These are phyloP conservation scores for Pichia sp. DNA, from an alignment of 1,139 yeast species.

Conservation along the genomic window DNA sequence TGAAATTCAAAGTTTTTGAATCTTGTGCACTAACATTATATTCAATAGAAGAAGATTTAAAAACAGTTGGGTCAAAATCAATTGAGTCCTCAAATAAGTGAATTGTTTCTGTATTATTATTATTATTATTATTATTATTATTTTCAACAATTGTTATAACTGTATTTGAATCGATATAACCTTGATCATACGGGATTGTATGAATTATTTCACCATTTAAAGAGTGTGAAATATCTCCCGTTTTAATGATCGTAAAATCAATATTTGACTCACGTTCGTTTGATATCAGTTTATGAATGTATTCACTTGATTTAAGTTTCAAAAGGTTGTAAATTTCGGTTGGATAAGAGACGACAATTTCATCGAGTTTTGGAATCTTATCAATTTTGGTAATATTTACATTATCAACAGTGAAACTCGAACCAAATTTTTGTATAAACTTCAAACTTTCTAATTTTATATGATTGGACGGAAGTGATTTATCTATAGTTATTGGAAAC, in stretches of 20 bases:
- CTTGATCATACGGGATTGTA: slow-evolving; percentile 73
- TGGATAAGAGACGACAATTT: slow-evolving; percentile 37
- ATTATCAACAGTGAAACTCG: slow-evolving; percentile 25
- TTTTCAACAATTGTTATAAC: slow-evolving; percentile 46
- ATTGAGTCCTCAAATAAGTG: background rate
- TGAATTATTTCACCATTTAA: slow-evolving; percentile 48
- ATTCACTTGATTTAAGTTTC: slow-evolving; percentile 31
- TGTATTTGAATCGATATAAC: slow-evolving; percentile 40
- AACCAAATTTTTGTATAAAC: slow-evolving; percentile 31
- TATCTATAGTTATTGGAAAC: slow-evolving; percentile 34
- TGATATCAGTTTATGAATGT: slow-evolving; percentile 27
- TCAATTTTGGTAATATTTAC: slow-evolving; percentile 18
- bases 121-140: background rate
- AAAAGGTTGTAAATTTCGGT: slow-evolving; percentile 38
- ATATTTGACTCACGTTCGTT: slow-evolving; percentile 34
- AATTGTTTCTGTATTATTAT: background rate
- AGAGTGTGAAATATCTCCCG: slow-evolving; percentile 23
- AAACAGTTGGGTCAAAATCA: slow-evolving; percentile 11
- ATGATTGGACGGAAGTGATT: slow-evolving; percentile 24
- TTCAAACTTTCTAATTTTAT: slow-evolving; percentile 38
- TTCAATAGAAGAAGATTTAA: background rate
- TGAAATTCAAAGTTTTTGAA: slow-evolving; percentile 9
- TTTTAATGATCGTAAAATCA: slow-evolving; percentile 32
- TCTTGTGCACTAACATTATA: slow-evolving; percentile 3
- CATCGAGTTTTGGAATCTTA: slow-evolving; percentile 17